Percentiles rank a stretch among this genome's conserved stretches.
Evolutionary conservation across 108 stramenopile species (phyloP).

Genomic region (Pseudonitzschia multistriata): DNA sequence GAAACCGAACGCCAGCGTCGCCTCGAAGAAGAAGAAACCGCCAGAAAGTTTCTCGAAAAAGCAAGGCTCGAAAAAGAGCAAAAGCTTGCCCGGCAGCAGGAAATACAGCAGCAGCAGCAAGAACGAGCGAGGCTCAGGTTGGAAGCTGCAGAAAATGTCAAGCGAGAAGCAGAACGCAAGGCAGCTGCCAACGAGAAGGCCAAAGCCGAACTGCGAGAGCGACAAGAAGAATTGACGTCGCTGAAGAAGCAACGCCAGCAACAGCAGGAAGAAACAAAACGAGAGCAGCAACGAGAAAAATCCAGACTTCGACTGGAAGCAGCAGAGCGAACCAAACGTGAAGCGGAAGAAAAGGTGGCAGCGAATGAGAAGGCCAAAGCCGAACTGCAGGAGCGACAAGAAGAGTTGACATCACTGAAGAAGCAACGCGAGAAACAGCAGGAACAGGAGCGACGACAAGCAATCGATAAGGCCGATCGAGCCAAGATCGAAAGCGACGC

Average conservation of each 20-base stretch:
- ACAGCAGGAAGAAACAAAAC: conserved; percentile 1
- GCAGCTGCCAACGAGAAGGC: not conserved
- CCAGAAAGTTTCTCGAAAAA: conserved; percentile 2
- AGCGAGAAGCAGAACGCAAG: not conserved
- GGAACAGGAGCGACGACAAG: not conserved
- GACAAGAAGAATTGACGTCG: conserved; percentile 2
- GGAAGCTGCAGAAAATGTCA: conserved; percentile 5
- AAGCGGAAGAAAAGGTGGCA: not conserved
- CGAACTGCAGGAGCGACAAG: conserved; percentile 1
- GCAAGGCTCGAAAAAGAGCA: not conserved
- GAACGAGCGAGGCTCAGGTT: not conserved
- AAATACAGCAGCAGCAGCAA: not conserved
- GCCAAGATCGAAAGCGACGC: not conserved
- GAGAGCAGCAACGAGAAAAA: not conserved
- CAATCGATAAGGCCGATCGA: not conserved
- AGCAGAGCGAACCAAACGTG: not conserved
- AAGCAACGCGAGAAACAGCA: conserved; percentile 16
- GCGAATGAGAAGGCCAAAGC: conserved; percentile 8
- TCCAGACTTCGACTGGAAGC: not conserved
- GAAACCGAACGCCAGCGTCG: not conserved
- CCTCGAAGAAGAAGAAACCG: conserved; percentile 2
- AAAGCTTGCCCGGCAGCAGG: not conserved
- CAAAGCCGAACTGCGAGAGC: not conserved
- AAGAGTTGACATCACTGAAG: conserved; percentile 1
- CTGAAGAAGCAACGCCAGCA: not conserved